Evolutionary conservation across 2,329 filamentous ascomycete genomes (phyloP).

Genomic region (Ophiostoma sp.): DNA sequence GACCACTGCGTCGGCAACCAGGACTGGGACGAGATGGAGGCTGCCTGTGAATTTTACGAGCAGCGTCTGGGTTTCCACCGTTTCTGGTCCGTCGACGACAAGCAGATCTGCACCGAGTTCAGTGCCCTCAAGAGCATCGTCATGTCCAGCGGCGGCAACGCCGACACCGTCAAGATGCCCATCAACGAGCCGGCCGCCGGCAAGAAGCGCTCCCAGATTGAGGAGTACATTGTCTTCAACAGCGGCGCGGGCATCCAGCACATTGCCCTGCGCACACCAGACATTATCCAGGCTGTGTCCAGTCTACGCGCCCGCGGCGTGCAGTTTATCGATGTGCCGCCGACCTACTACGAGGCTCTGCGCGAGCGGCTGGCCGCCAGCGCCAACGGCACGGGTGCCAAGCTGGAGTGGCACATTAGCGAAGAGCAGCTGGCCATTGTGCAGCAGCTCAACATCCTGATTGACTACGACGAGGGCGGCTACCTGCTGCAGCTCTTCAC

Average conservation of each 20-base stretch:
- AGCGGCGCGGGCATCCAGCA: constrained; percentile 88
- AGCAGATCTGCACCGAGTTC: constrained; percentile 89
- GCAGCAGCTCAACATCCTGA: constrained; percentile 78
- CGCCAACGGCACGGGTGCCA: constrained; percentile 38
- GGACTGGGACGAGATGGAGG: constrained; percentile 84
- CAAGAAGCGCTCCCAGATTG: constrained; percentile 90
- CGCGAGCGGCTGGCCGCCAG: constrained; percentile 62
- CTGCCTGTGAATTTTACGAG: constrained; percentile 74
- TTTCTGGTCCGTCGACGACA: constrained; percentile 96
- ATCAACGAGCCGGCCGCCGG: constrained; percentile 94
- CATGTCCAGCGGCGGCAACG: constrained; percentile 79
- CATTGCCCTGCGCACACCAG: constrained; percentile 77
- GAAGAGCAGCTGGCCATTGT: constrained; percentile 78
- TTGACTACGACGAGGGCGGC: constrained; percentile 91
- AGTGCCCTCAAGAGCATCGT: constrained; percentile 85
- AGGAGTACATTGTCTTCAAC: constrained; percentile 91
- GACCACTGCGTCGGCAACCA: constrained; percentile 98
- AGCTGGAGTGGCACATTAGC: constrained; percentile 55
- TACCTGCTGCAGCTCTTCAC: constrained; percentile 78
- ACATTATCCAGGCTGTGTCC: constrained; percentile 76
- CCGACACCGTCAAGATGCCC: constrained; percentile 92
- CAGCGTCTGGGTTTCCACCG: constrained; percentile 87
- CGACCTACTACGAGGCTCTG: constrained; percentile 83
- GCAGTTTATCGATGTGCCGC: constrained; percentile 87
- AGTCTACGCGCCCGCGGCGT: constrained; percentile 83